phyloP scores from a whole-genome alignment of 73 alveolate species.

The Symbiodinium natans region DNA sequence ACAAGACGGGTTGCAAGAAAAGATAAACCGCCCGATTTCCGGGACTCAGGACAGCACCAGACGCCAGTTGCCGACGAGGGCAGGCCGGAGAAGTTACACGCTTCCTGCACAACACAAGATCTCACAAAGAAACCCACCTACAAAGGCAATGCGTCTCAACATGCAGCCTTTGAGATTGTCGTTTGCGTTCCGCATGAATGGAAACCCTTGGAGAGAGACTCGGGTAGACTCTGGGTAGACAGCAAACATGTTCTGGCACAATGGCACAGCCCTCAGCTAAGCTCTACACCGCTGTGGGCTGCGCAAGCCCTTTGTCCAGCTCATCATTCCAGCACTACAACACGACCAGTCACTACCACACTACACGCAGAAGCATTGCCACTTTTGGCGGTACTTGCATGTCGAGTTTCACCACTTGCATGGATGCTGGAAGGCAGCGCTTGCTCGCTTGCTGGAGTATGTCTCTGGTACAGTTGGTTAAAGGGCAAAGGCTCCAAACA shows the following conservation, averaged over 20 bases:
- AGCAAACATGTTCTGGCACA: background rate
- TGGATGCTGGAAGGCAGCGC: too few relatives aligned
- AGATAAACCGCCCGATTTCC: too few relatives aligned
- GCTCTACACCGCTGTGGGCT: background rate
- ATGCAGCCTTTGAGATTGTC: background rate
- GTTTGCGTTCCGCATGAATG: background rate
- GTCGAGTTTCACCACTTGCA: background rate
- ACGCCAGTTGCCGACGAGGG: background rate
- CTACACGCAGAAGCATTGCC: background rate
- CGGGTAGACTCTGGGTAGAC: too few relatives aligned
- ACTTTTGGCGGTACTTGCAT: background rate
- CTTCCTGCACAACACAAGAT: background rate
- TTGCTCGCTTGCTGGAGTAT: too few relatives aligned
- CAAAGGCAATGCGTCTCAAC: background rate
- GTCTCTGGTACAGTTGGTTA: too few relatives aligned
- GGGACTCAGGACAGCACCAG: background rate
- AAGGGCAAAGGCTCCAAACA: background rate
- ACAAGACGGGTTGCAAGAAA: too few relatives aligned
- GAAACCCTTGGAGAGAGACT: background rate
- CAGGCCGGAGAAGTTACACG: background rate
- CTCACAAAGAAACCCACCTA: background rate
- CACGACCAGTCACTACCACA: background rate
- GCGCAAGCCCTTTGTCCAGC: background rate
- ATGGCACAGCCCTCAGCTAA: background rate
- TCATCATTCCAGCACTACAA: background rate